phyloP scores from a whole-genome alignment of 176 grass and related monocot genomes.

The barley (Hordeum vulgare) region DNA sequence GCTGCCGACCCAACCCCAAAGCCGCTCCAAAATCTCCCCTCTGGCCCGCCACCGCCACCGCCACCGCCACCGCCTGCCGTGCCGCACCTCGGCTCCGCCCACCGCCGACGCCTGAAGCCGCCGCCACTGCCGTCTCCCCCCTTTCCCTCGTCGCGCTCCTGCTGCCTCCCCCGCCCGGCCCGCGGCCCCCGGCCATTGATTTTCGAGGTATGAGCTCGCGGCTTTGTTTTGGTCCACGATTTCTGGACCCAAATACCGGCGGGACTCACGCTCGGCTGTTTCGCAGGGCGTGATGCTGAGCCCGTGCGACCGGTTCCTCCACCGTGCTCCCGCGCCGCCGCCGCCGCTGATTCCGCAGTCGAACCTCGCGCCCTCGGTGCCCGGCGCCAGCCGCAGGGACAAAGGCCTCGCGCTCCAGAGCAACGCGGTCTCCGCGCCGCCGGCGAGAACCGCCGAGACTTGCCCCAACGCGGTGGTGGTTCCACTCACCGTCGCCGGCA shows the following conservation, averaged over 20 bases:
- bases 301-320: conserved; percentile 37
- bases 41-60: background rate
- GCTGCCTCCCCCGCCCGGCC: background rate
- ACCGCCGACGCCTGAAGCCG: background rate
- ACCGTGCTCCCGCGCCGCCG: background rate
- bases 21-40: background rate
- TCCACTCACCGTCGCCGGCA: background rate
- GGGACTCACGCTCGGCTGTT: background rate
- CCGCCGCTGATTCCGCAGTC: background rate
- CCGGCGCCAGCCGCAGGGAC: conserved; percentile 3
- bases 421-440: conserved; percentile 11
- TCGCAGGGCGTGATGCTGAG: conserved; percentile 31
- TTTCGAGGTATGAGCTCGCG: background rate
- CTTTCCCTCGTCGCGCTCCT: background rate
- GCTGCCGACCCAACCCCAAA: background rate
- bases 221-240: background rate
- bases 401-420: background rate
- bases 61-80: background rate
- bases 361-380: background rate
- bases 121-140: background rate
- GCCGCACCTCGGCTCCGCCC: background rate
- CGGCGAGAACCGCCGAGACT: background rate
- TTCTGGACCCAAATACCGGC: background rate
- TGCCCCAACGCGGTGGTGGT: background rate
- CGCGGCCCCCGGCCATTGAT: background rate